These are phyloP conservation scores for Peronospora belbahrii DNA, from an alignment of 352 stramenopile species.

Conservation along the genomic window DNA sequence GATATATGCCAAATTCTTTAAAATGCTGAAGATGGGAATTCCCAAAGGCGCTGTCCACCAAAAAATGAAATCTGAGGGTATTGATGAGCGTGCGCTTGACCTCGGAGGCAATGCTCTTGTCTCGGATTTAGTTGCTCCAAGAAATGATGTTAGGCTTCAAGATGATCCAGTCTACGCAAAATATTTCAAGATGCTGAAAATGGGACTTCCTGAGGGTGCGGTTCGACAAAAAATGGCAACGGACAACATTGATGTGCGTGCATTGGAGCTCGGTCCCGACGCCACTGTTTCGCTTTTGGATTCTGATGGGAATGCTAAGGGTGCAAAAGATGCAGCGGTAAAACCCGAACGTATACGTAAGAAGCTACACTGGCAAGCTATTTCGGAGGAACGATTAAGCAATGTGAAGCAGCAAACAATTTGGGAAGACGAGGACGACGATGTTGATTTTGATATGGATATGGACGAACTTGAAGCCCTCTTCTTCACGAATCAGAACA, in stretches of 20 bases:
- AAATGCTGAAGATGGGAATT: conserved; percentile 89
- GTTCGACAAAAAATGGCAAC: conserved; percentile 81
- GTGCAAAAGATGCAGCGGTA: neutral
- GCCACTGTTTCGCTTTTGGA: conserved; percentile 38
- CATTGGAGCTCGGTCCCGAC: conserved; percentile 62
- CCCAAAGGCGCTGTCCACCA: conserved; percentile 74
- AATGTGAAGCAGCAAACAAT: conserved; percentile 68
- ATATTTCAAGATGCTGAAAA: conserved; percentile 94
- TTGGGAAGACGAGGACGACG: conserved; percentile 74
- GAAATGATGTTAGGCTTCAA: conserved; percentile 30
- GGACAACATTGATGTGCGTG: conserved; percentile 40
- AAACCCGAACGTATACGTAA: conserved; percentile 52
- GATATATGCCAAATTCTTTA: conserved; percentile 83
- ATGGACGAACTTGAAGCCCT: conserved; percentile 84
- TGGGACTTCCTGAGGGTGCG: conserved; percentile 82
- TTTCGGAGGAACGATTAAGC: conserved; percentile 73
- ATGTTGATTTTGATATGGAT: conserved; percentile 76
- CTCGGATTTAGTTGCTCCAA: conserved; percentile 25
- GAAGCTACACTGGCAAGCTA: conserved; percentile 86
- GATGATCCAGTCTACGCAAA: conserved; percentile 70
- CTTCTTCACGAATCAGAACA: conserved; percentile 70
- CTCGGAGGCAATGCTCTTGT: conserved; percentile 40
- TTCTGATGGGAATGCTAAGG: conserved; percentile 1
- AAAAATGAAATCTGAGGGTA: conserved; percentile 68
- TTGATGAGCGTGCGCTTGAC: conserved; percentile 48